Evolutionary conservation across 2,329 filamentous ascomycete genomes (phyloP).

Genomic region (Proliferodiscus dingleyae): DNA sequence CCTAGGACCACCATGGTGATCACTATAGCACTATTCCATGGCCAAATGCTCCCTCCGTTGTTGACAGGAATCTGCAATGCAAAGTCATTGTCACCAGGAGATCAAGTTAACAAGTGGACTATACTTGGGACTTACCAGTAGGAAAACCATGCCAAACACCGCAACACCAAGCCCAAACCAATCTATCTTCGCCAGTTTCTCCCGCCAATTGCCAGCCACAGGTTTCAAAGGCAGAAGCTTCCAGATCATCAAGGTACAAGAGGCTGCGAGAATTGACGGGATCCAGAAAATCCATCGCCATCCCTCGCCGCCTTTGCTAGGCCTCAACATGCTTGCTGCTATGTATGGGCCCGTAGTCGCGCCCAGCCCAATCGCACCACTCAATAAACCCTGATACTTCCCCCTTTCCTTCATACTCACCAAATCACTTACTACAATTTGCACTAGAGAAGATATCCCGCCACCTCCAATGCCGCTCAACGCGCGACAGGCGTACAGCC

Average conservation of each 20-base stretch:
- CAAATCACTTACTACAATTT: constrained; percentile 47
- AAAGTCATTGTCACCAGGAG: neutral
- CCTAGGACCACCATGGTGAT: constrained; percentile 30
- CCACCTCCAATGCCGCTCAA: constrained; percentile 49
- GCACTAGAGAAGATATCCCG: constrained; percentile 40
- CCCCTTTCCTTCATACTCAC: constrained; percentile 43
- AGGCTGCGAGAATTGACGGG: constrained; percentile 14
- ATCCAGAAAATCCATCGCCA: constrained; percentile 25
- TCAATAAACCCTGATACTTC: constrained; percentile 35
- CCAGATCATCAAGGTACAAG: constrained; percentile 6
- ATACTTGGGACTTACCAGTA: constrained; percentile 11
- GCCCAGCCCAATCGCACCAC: constrained; percentile 22
- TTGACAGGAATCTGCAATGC: constrained; percentile 33
- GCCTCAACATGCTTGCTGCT: constrained; percentile 18
- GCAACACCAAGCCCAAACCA: constrained; percentile 12
- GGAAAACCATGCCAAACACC: constrained; percentile 14
- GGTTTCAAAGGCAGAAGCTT: constrained; percentile 20
- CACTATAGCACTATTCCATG: constrained; percentile 30
- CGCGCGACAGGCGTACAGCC: constrained; percentile 45
- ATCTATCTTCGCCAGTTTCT: constrained; percentile 21
- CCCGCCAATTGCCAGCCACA: constrained; percentile 11
- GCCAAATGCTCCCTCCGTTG: constrained; percentile 35
- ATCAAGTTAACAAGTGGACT: neutral
- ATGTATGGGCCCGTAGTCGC: constrained; percentile 26
- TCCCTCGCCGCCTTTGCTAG: neutral